Conservation (phyloP, 345 rosid genomes). For the Sapria himalayana region DNA sequence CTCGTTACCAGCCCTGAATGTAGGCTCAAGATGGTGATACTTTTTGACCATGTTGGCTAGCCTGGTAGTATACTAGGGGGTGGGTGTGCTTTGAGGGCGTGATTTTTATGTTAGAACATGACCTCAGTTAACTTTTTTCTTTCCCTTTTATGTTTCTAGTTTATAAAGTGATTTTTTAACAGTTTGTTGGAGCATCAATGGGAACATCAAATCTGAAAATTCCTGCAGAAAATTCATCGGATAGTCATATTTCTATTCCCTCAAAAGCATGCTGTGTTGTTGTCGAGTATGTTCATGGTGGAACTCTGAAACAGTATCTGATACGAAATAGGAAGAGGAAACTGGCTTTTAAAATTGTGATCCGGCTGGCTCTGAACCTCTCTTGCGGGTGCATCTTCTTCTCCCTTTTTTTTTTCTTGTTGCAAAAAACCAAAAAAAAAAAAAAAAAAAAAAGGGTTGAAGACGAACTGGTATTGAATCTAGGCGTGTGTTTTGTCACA, state of each 20-base stretch:
- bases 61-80: too few relatives aligned
- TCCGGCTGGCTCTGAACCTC: conserved; percentile 79
- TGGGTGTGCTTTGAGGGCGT: neutral
- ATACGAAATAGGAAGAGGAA: conserved; percentile 51
- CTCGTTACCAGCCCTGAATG: neutral
- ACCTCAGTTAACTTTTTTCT: neutral
- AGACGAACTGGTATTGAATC: too few relatives aligned
- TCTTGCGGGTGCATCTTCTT: conserved; percentile 48
- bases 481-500: too few relatives aligned
- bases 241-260: conserved; percentile 19
- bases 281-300: conserved; percentile 70
- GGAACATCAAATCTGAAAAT: conserved; percentile 72
- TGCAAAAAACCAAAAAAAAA: too few relatives aligned
- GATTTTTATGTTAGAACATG: neutral
- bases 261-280: conserved; percentile 78
- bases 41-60: too few relatives aligned
- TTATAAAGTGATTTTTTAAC: conserved; percentile 9
- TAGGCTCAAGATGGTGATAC: neutral
- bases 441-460: too few relatives aligned
- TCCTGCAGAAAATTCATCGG: conserved; percentile 23
- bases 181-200: conserved; percentile 94
- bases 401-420: too few relatives aligned
- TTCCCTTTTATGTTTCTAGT: neutral
- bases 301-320: conserved; percentile 66
- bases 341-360: conserved; percentile 48